Evolutionary conservation across 495 filamentous ascomycete genomes (phyloP), one percentile per base, ranked within the genome.

Genomic region (Thermochaetoides thermophila): DNA sequence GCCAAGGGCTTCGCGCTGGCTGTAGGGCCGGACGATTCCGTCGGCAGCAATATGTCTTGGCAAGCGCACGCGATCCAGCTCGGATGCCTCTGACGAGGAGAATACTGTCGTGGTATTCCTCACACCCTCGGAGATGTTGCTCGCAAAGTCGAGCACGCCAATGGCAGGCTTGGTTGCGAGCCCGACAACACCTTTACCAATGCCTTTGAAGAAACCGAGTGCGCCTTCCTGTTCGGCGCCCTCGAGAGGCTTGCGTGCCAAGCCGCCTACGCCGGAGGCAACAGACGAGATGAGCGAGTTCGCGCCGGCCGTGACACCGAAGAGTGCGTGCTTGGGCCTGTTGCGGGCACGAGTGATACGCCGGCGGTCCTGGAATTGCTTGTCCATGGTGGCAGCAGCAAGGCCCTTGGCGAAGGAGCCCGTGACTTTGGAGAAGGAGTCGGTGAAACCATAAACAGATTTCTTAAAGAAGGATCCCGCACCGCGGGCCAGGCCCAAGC

Each of bases 71-170:
- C 91, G 81, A 43, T 97, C 89, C 5, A 97, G 75, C 25, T 89
- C 89, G 30, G 91, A 78, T 22, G 78, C 76, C 46, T 97, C 89
- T n/a, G n/a, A n/a, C n/a, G n/a, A n/a, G n/a, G n/a, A n/a, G 51
- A 97, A 97, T 22, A 97, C 87, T 0, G 91, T 97, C 5, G 89
- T 97, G 6, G 89, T 97, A 58, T 97, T 97, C 45, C 87, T 84
- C 25, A 97, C 86, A 36, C 89, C 89, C 60, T 97, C 89, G 13
- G 82, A 83, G 40, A 97, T 73, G 55, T 93, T 95, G 46, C 84
- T 92, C 0, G 89, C 89, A 40, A 97, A 74, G 55, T 97, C 89
- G 46, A 97, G 89, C 13, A 91, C 84, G 30, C 91, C 89, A 37
- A 97, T 91, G 10, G 86, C 91, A 1, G 89, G 87, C 54, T 96